Evolutionary conservation across 768 basidiomycete species (phyloP), one percentile per base, ranked within the genome.

Genomic region (Russula brevipes): DNA sequence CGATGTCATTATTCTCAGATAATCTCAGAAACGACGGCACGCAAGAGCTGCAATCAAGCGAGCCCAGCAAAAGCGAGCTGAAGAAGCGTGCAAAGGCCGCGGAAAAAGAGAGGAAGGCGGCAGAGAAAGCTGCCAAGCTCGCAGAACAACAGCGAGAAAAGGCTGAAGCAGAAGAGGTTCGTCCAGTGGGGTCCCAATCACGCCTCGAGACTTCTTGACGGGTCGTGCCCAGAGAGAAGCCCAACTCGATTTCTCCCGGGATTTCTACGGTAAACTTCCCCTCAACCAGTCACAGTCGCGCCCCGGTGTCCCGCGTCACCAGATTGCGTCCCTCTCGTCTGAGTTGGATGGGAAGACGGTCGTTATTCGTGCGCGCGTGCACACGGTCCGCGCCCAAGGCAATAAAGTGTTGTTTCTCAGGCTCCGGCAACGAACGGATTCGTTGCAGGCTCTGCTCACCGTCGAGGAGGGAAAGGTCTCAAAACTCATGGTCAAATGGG

Each of bases 401-500:
- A 91, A 85, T 77, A 99, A 94, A 79, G 90, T 91, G 56, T 98
- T 99, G 56, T 99, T 99, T 77, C 76, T 98, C 57, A 87, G 87
- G 72, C 81, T 99, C 59, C 89, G 96, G 63, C 96, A 99, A 74
- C 84, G 90, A 69, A 87, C 82, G 14, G 81, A 88, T 71, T 81
- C 95, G 59, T 86, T 99, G 9, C 96, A 98, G 73, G 94, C 89
- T 41, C 77, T 98, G 45, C 78, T 96, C 64, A 75, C 79, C 53
- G 84, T 89, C 30, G 77, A 87, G 10, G 82, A 85, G 11, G 88
- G 84, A 51, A 86, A 83, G 70, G 81, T 98, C 33, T 95, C 92
- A 65, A 98, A 95, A 76, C 94, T 96, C 73, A 99, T 99, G 97
- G 84, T 94, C 44, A 97, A 94, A 76, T 98, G 90, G 89, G 84